These are phyloP conservation scores for Poa pratensis DNA, from an alignment of 176 grass and related monocot species.

Conservation along the genomic window DNA sequence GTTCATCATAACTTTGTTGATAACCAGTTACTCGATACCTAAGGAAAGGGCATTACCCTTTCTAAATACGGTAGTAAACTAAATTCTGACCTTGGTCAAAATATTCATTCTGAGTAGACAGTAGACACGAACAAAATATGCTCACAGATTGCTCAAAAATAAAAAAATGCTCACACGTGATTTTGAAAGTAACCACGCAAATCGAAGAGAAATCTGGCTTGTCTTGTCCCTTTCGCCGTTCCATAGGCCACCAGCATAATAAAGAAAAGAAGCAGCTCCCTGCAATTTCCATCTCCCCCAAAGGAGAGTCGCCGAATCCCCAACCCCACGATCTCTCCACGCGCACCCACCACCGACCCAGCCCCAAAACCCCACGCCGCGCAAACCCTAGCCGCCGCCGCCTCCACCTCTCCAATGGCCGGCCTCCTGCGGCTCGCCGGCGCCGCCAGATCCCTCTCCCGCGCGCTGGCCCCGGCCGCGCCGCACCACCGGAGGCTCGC, in stretches of 20 bases:
- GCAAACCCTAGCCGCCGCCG: conserved; percentile 50
- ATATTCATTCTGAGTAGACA: no score
- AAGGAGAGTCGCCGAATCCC: neutral
- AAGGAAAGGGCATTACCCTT: no score
- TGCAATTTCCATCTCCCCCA: neutral
- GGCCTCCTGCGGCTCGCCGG: conserved; percentile 55
- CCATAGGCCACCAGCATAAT: neutral
- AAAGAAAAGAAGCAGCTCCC: conserved; percentile 3
- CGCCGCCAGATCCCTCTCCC: conserved; percentile 41
- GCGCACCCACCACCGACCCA: neutral
- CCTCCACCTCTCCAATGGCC: conserved; percentile 54
- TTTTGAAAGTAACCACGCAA: neutral
- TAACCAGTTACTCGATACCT: no score
- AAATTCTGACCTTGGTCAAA: no score
- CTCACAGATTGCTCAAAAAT: no score
- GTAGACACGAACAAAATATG: no score
- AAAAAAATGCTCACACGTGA: neutral
- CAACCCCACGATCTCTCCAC: conserved; percentile 12
- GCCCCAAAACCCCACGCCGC: conserved; percentile 45
- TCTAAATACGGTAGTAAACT: no score
- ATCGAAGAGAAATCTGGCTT: conserved; percentile 19
- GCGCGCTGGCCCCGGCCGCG: neutral
- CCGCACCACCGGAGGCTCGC: conserved; percentile 38
- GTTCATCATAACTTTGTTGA: no score
- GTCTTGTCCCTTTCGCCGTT: conserved; percentile 1